Conservation (phyloP, 805 yeast species). For the Saccharomycopsis fibuligera region DNA sequence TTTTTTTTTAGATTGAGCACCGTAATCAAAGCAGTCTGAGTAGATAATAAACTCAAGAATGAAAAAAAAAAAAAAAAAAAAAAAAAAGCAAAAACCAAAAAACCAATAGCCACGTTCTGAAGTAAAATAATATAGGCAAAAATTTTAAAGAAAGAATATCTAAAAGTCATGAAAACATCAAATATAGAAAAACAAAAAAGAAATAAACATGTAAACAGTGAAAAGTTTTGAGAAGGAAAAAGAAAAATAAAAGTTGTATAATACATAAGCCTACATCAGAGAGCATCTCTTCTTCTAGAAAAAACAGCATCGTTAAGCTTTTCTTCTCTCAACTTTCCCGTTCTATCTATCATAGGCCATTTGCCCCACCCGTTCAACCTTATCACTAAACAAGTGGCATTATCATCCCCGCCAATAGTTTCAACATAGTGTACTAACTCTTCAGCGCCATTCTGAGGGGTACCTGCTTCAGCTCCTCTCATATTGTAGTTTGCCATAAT, state of each 20-base stretch:
- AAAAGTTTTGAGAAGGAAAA: neutral
- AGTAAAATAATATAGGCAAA: too few species aligned
- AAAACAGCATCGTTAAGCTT: constrained; percentile 40
- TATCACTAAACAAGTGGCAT: constrained; percentile 85
- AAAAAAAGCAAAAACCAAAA: too few species aligned
- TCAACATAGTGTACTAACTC: constrained; percentile 81
- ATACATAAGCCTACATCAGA: neutral
- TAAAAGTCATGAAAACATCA: too few species aligned
- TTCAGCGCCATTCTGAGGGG: constrained; percentile 80
- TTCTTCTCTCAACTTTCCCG: constrained; percentile 76
- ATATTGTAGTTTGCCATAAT: constrained; percentile 58
- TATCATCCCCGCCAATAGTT: constrained; percentile 87
- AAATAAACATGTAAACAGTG: neutral
- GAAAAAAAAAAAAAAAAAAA: too few species aligned
- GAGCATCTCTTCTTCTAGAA: constrained; percentile 11
- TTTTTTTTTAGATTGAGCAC: too few species aligned
- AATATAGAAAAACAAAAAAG: too few species aligned
- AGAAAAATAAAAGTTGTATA: too few species aligned
- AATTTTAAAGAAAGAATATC: too few species aligned
- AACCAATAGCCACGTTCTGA: too few species aligned
- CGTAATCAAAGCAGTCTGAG: too few species aligned
- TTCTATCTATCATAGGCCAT: constrained; percentile 81
- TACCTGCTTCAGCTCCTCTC: constrained; percentile 61
- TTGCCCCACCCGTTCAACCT: constrained; percentile 88
- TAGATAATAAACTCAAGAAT: too few species aligned